Percentiles rank a stretch among this genome's conserved stretches.
These are phyloP conservation scores for Neophaeococcomyces mojaviensis DNA, from an alignment of 2,329 filamentous ascomycete genomes.

Conservation along the genomic window DNA sequence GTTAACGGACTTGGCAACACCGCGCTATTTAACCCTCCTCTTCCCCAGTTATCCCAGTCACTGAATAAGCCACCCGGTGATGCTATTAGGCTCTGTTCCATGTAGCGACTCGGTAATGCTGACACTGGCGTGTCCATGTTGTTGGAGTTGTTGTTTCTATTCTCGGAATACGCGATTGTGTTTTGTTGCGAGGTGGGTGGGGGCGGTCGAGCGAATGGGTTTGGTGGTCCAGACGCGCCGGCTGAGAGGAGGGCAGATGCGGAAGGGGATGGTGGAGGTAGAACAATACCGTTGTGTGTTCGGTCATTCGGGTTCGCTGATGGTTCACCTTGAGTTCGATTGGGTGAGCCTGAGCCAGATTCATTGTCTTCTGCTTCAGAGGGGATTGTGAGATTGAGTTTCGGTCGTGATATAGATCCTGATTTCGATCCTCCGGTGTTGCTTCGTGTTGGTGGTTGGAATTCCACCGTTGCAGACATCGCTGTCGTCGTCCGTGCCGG, in stretches of 20 bases:
- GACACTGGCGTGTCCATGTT: constrained; percentile 75
- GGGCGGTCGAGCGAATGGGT: constrained; percentile 84
- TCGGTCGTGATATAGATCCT: constrained; percentile 59
- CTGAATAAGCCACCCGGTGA: constrained; percentile 89
- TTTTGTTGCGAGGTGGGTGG: constrained; percentile 50
- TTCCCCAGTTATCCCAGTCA: constrained; percentile 59
- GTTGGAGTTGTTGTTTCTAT: constrained; percentile 28
- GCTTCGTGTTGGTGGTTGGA: constrained; percentile 67
- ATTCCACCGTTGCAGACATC: constrained; percentile 56
- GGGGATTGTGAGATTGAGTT: constrained; percentile 89
- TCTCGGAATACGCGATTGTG: constrained; percentile 34
- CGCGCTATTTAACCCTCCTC: constrained; percentile 58
- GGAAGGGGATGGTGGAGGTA: constrained; percentile 88
- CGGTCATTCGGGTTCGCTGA: constrained; percentile 24
- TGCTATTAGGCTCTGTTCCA: constrained; percentile 77
- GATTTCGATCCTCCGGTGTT: constrained; percentile 58
- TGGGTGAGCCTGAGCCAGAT: constrained; percentile 65
- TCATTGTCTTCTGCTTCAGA: constrained; percentile 74
- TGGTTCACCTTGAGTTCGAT: constrained; percentile 45
- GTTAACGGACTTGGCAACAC: constrained; percentile 88
- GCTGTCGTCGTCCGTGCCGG: constrained; percentile 44
- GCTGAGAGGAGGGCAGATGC: constrained; percentile 79
- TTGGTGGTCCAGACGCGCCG: constrained; percentile 84
- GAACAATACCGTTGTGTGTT: constrained; percentile 56
- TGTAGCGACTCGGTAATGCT: constrained; percentile 82